Evolutionary conservation across 2,329 filamentous ascomycete species (phyloP), one percentile per base, ranked within the genome.

Genomic region (Alternaria postmessia): DNA sequence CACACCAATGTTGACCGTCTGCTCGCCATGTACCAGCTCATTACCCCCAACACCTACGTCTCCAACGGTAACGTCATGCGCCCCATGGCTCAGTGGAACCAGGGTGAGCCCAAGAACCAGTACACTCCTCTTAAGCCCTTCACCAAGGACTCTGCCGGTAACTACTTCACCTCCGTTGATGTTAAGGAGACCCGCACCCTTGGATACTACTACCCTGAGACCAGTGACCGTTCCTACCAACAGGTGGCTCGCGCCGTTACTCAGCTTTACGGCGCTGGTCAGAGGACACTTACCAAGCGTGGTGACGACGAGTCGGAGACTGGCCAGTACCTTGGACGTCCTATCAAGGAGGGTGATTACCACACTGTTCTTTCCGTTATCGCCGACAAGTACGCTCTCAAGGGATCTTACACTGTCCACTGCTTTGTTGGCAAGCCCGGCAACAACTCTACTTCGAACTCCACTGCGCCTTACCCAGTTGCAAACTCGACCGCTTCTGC

Each of bases 1-100:
- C 76, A 78, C 70, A 63, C 59, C 72, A 79, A 79, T 59, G 59
- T 79, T 22, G 77, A 79, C 61, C 75, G 77, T 66, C 66, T 76
- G 22, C 92, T 94, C 76, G 87, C 91, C 54, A 86, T 96, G 73
- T 94, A 91, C 90, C 92, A 95, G 79, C 81, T 85, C 3, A 78
- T 94, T 14, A 85, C 93, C 60, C 90, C 91, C 1, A 81, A 87
- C 44, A 86, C 86, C n/a, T 95, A 88, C 79, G 85, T 93, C 16
- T 79, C 53, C 82, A 89, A 8, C 54, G 74, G 74, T 24, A 70
- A 66, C 65, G 68, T 75, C 57, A 65, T 65, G 64, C 71, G 66
- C 16, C 52, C 60, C 59, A 76, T 74, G 71, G 72, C 73, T 34
- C 72, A 76, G 67, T 77, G 77, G 76, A 66, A 85, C 86, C 65